Conservation (phyloP, 1,284 basidiomycete species). For the Puccinia horiana region DNA sequence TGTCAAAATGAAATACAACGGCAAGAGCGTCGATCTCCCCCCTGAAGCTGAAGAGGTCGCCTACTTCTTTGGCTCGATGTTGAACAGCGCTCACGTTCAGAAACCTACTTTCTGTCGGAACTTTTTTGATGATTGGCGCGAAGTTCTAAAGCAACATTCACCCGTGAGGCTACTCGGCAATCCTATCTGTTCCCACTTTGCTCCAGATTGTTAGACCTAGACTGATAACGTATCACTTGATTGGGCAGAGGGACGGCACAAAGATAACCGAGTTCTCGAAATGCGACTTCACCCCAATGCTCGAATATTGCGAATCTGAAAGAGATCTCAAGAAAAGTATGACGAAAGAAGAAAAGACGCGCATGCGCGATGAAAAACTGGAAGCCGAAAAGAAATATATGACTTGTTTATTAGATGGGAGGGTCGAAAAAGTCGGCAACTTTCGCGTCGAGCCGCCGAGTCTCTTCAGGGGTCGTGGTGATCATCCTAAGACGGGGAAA, state of each 20-base stretch:
- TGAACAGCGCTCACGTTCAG: constrained; percentile 89
- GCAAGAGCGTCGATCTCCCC: constrained; percentile 75
- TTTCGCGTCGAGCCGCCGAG: constrained; percentile 98
- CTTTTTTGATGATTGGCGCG: constrained; percentile 90
- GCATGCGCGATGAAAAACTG: constrained; percentile 79
- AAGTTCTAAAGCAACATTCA: constrained; percentile 75
- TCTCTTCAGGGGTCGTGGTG: constrained; percentile 93
- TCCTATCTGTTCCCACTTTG: not conserved
- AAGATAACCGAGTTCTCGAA: constrained; percentile 76
- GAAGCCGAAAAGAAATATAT: constrained; percentile 80
- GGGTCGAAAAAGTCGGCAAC: constrained; percentile 97
- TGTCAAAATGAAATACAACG: constrained; percentile 95
- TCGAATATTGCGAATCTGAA: constrained; percentile 85
- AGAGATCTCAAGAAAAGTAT: constrained; percentile 89
- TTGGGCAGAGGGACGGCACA: constrained; percentile 64
- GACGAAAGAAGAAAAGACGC: constrained; percentile 83
- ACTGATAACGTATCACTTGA: not conserved
- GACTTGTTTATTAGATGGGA: constrained; percentile 83
- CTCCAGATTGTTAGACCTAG: not conserved
- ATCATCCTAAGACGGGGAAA: constrained; percentile 95
- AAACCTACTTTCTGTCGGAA: constrained; percentile 89
- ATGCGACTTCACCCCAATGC: constrained; percentile 95
- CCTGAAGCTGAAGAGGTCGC: constrained; percentile 93
- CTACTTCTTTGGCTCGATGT: constrained; percentile 88
- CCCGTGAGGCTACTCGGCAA: constrained; percentile 66